Base-by-base conservation (phyloP, 306 rosid genomes). In the Mucuna pruriens region DNA sequence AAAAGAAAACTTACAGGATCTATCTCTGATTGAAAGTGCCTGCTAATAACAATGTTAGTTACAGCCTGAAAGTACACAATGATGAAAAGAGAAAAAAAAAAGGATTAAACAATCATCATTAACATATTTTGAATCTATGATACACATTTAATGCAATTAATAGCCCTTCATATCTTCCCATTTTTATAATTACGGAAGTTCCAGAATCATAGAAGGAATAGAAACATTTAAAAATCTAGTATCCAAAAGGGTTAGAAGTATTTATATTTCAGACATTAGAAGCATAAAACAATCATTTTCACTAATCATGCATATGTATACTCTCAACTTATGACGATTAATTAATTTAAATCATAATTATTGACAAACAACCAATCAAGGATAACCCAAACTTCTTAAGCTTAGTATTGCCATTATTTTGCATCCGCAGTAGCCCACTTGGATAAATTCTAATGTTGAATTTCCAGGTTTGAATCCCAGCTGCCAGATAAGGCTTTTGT, bases 51-150 rank as follows among this genome's bases (percentile, higher is more conserved):
- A 80, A 95, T 91, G 49, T 85, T 91, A 69, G 89, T 91, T 79
- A 92, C 97, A 58, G 97, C 95, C 98, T 95, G 95, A 63, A 89
- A 89, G 66, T 79, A 82, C 40, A 75, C 81, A 63, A 74, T 16
- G 61, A 83, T 38, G 62, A 6, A 48, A 64, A 45, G 44, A 45
- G 4, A 64, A 16, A 62, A 60, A 60, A 67, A 10, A 31, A 52
- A 12, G 20, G 38, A 74, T 40, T 69, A 10, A 36, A 48, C 57
- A 65, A 61, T 81, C 5, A 38, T 44, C 48, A 33, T 73, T 44
- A 22, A 65, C 51, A 45, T 25, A 52, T 58, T 33, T 74, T 73
- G 6, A 55, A 75, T 80, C 29, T 49, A 49, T 74, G 1, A 45
- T 33, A 25, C 36, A 55, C 7, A 36, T 74, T 6, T 34, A 9